Evolutionary conservation across 805 yeast genomes (phyloP).

Genomic region (Kuraishia hungarica): DNA sequence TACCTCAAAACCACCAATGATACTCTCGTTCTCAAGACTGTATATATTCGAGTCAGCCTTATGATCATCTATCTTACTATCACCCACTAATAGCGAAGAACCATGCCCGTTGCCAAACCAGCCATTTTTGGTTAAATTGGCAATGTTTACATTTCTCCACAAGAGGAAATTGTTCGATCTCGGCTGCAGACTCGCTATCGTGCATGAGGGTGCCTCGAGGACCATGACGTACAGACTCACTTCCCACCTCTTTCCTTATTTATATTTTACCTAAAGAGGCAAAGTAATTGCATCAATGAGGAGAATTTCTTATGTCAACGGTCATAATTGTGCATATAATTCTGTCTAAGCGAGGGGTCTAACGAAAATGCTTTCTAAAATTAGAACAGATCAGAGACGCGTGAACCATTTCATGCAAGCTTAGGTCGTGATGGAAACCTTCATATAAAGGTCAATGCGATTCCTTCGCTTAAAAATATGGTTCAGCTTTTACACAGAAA

Average conservation of each 20-base stretch:
- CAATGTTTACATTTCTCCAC: conserved; percentile 7
- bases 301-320: neutral
- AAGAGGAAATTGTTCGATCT: conserved; percentile 5
- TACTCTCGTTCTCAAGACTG: too few species aligned
- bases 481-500: neutral
- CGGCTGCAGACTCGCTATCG: neutral
- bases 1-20: too few species aligned
- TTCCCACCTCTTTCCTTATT: neutral
- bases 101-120: neutral
- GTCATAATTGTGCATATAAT: neutral
- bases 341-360: neutral
- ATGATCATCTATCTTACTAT: neutral
- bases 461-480: neutral
- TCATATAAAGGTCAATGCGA: neutral
- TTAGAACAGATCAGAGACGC: neutral
- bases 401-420: neutral
- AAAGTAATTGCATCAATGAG: neutral
- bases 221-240: neutral
- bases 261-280: conserved; percentile 4
- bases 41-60: neutral
- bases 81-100: neutral
- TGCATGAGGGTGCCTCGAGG: neutral
- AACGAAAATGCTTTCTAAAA: neutral
- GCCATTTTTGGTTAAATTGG: neutral
- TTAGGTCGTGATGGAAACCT: neutral